Conservation (phyloP, 805 yeast genomes). For the Lachancea quebecensis region DNA sequence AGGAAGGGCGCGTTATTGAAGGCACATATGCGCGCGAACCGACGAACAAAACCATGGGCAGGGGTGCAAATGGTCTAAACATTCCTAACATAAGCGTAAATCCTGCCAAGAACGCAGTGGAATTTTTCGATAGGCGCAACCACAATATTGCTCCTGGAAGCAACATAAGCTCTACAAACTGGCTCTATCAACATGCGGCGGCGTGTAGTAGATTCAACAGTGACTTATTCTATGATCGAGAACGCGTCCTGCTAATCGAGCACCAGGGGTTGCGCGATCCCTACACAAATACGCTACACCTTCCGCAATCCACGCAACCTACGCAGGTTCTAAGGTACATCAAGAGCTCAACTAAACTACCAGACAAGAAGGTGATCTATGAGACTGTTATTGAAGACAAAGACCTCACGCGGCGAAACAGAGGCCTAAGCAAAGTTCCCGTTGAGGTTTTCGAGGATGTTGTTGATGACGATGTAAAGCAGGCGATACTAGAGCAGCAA, state of each 20-base stretch:
- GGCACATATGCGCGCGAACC: slow-evolving; percentile 43
- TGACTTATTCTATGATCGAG: slow-evolving; percentile 51
- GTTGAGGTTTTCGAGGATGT: slow-evolving; percentile 49
- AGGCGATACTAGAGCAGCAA: slow-evolving; percentile 60
- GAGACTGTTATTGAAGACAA: slow-evolving; percentile 43
- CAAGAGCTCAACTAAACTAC: slow-evolving; percentile 14
- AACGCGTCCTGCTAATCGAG: slow-evolving; percentile 38
- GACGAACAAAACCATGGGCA: slow-evolving; percentile 9
- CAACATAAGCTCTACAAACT: slow-evolving; percentile 55
- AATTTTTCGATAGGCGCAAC: slow-evolving; percentile 33
- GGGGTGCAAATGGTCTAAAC: slow-evolving; percentile 13
- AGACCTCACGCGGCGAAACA: slow-evolving; percentile 40
- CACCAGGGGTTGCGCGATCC: slow-evolving; percentile 63
- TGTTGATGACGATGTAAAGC: slow-evolving; percentile 48
- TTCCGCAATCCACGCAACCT: slow-evolving; percentile 74
- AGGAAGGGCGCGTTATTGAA: slow-evolving; percentile 53
- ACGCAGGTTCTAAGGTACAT: slow-evolving; percentile 31
- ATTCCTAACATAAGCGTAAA: slow-evolving; percentile 15
- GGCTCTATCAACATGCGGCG: slow-evolving; percentile 82
- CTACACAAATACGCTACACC: slow-evolving; percentile 75
- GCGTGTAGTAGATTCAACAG: slow-evolving; percentile 69
- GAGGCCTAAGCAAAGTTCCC: slow-evolving; percentile 62
- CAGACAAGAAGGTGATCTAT: slow-evolving; percentile 33
- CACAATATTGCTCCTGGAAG: slow-evolving; percentile 26
- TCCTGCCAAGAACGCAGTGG: slow-evolving; percentile 34